Evolutionary conservation across 768 basidiomycete genomes (phyloP), one percentile per base, ranked within the genome.

Genomic region (Trametes coccinea): DNA sequence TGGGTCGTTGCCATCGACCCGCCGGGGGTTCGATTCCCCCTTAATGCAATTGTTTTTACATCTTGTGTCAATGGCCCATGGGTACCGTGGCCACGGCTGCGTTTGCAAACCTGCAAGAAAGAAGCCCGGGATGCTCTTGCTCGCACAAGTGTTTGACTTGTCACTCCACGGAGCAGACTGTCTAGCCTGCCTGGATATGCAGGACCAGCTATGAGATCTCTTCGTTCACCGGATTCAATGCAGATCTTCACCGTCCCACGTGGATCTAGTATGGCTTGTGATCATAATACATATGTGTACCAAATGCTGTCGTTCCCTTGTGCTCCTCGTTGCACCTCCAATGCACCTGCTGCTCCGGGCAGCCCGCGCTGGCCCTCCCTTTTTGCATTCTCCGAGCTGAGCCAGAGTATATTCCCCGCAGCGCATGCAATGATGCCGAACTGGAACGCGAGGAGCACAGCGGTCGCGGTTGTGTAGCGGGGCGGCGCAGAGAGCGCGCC

Each of bases 21-120:
- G 87, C 87, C 87, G 87, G 86, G 86, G 86, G 87, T 89, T 89
- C 86, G 85, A 89, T 89, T 88, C 87, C 86, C 87, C 63, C 86
- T 88, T 88, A 86, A 88, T 88, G 87, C 87, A 49, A 22, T 22
- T 22, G 22, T 22, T 22, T 22, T 22, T 22, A 22, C 22, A 22
- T 22, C 22, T 22, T 22, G 22, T 22, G 22, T 22, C 22, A 1
- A 22, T 22, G 22, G 22, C 22, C 22, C 22, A 22, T 22, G 22
- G 22, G 22, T 22, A 22, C 22, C 22, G 22, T 22, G 22, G 22
- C 22, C 22, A 22, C 22, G 22, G 22, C 22, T 22, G 22, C 22
- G 22, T 22, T 22, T 22, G 22, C 22, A 22, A 22, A 1, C 22
- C 22, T 22, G 22, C 22, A 22, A 22, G 22, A 22, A 22, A 22